A percentile compares a stretch with the other conserved stretches of the same genome.
These are phyloP conservation scores for Panaeolus papilionaceus DNA, from an alignment of 768 basidiomycete species.

Conservation along the genomic window DNA sequence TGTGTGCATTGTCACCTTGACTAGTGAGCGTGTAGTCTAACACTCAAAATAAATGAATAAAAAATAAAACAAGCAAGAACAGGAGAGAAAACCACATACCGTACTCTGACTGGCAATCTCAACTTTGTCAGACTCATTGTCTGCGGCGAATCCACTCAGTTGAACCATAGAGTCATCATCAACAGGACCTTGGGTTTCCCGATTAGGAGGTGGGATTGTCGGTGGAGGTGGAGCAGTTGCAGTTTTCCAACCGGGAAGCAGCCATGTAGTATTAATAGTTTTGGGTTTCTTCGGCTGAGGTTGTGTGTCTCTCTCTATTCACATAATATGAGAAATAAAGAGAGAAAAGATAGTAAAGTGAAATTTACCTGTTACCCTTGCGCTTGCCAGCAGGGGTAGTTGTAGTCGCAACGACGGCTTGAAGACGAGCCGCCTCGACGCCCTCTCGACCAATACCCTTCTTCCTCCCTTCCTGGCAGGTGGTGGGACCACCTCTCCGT, in stretches of 20 bases:
- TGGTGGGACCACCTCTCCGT: too few species aligned
- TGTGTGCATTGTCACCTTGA: constrained; percentile 10
- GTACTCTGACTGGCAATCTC: neutral
- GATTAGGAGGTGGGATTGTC: neutral
- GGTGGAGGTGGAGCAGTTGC: neutral
- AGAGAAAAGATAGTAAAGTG: too few species aligned
- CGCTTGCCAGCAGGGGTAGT: too few species aligned
- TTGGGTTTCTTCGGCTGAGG: too few species aligned
- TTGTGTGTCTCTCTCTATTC: too few species aligned
- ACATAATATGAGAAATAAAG: too few species aligned
- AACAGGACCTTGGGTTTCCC: neutral
- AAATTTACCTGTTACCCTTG: too few species aligned
- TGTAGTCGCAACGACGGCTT: too few species aligned
- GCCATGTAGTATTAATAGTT: too few species aligned
- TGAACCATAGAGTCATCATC: constrained; percentile 21
- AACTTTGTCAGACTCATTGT: constrained; percentile 17
- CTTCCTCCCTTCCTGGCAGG: too few species aligned
- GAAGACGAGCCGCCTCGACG: too few species aligned
- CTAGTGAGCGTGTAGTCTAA: constrained; percentile 1
- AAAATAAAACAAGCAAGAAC: neutral
- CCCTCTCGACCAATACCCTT: too few species aligned
- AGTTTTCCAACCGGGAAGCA: neutral
- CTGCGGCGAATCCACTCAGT: constrained; percentile 15
- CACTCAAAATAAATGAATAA: neutral
- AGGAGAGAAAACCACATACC: neutral